phyloP scores from a whole-genome alignment of 768 basidiomycete species.

The Rhizopogon vulgaris region DNA sequence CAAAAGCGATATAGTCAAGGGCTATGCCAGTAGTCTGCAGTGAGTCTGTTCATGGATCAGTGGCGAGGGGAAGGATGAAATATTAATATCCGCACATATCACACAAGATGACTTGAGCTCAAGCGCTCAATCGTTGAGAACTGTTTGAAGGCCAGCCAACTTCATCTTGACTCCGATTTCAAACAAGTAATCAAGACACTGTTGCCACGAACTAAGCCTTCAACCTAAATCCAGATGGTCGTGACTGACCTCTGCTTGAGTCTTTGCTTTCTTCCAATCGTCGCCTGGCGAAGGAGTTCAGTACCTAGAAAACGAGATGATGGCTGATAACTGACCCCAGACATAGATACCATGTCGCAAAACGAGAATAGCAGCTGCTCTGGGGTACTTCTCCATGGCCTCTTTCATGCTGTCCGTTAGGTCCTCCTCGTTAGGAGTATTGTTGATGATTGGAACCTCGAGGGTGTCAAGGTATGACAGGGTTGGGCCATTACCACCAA shows the following conservation, averaged over 20 bases:
- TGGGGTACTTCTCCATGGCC: constrained; percentile 75
- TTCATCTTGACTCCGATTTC: constrained; percentile 86
- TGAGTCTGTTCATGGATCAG: not conserved
- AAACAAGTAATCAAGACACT: constrained; percentile 90
- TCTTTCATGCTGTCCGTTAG: constrained; percentile 83
- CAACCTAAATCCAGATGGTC: not conserved
- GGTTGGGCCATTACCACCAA: constrained; percentile 69
- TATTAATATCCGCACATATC: not conserved
- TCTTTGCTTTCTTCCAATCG: constrained; percentile 87
- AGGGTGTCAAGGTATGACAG: constrained; percentile 83
- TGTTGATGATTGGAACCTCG: constrained; percentile 83
- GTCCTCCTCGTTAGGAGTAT: constrained; percentile 88
- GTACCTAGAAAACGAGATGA: constrained; percentile 1
- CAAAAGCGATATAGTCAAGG: not conserved
- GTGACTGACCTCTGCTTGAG: constrained; percentile 66
- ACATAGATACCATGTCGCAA: constrained; percentile 79
- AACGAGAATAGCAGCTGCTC: constrained; percentile 73
- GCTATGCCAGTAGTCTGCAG: not conserved
- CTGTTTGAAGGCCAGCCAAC: constrained; percentile 50
- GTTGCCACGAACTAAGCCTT: constrained; percentile 8
- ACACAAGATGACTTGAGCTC: not conserved
- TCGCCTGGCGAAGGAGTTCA: constrained; percentile 31
- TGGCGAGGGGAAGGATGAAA: not conserved
- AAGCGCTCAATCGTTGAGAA: constrained; percentile 19
- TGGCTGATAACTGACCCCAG: constrained; percentile 51